Evolutionary conservation across 257 asterid genomes (phyloP).

Genomic region (Petrea volubilis): DNA sequence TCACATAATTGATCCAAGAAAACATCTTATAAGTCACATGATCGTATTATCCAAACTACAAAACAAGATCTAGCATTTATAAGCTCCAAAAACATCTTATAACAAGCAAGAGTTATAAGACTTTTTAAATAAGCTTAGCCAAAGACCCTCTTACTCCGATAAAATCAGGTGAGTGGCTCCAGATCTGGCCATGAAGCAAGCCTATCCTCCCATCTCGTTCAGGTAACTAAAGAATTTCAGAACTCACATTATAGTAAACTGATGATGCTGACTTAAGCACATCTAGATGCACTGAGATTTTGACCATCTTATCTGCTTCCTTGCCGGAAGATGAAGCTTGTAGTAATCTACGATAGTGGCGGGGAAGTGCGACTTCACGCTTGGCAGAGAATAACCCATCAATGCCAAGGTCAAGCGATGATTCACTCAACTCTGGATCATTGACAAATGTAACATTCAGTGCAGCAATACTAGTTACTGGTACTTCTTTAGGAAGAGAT

Average conservation of each 20-base stretch:
- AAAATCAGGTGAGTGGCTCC: too few relatives aligned
- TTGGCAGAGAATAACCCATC: constrained; percentile 64
- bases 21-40: too few relatives aligned
- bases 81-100: too few relatives aligned
- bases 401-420: constrained; percentile 63
- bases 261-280: constrained; percentile 71
- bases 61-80: too few relatives aligned
- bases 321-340: constrained; percentile 39
- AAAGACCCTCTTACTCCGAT: too few relatives aligned
- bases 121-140: too few relatives aligned
- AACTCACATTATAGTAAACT: constrained; percentile 75
- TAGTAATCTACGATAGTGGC: constrained; percentile 27
- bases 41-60: too few relatives aligned
- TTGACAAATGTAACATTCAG: constrained; percentile 70
- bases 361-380: constrained; percentile 35
- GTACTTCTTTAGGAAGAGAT: constrained; percentile 79
- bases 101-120: too few relatives aligned
- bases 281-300: constrained; percentile 65
- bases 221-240: too few relatives aligned
- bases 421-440: constrained; percentile 55
- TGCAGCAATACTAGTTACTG: constrained; percentile 55
- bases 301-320: constrained; percentile 65
- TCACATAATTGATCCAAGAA: too few relatives aligned
- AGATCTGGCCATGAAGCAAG: too few relatives aligned
- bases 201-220: too few relatives aligned